phyloP scores from a whole-genome alignment of 176 grass and related monocot species.

The Paspalum vaginatum region DNA sequence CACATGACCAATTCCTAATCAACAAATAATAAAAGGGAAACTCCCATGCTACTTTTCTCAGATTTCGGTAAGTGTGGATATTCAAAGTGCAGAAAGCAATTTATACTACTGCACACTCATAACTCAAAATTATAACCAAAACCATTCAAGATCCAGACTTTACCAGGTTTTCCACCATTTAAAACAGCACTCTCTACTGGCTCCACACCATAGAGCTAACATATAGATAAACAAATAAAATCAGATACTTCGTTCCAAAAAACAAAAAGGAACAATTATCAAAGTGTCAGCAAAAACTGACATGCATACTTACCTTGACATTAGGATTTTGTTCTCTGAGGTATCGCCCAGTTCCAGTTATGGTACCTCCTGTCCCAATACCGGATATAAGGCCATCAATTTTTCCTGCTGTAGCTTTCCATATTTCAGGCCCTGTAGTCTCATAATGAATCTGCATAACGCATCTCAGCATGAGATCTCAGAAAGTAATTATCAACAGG shows the following conservation, averaged over 20 bases:
- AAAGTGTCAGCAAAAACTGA: conserved; percentile 10
- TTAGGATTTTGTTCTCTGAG: conserved; percentile 78
- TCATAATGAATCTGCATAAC: conserved; percentile 81
- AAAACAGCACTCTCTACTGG: conserved; percentile 84
- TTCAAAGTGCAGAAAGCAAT: not conserved
- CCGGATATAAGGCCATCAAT: conserved; percentile 81
- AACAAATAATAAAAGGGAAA: conserved; percentile 7
- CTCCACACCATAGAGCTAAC: conserved; percentile 84
- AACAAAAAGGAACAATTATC: conserved; percentile 1
- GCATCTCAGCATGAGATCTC: conserved; percentile 37
- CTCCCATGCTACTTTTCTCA: not conserved
- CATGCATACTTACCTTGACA: conserved; percentile 55
- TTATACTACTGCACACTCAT: not conserved
- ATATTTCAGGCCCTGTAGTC: conserved; percentile 94
- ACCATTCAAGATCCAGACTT: conserved; percentile 14
- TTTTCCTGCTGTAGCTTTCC: conserved; percentile 72
- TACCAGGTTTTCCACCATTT: conserved; percentile 88
- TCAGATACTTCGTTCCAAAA: conserved; percentile 31
- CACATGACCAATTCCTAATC: conserved; percentile 6
- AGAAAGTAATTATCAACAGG: not conserved
- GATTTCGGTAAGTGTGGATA: not conserved
- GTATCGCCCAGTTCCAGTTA: conserved; percentile 71
- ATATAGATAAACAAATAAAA: conserved; percentile 27
- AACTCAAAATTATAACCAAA: not conserved
- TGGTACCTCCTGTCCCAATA: conserved; percentile 92